A percentile compares a stretch with the other conserved stretches of the same genome.
These are phyloP conservation scores for Pichia cactophila DNA, from an alignment of 1,139 yeast species.

Conservation along the genomic window DNA sequence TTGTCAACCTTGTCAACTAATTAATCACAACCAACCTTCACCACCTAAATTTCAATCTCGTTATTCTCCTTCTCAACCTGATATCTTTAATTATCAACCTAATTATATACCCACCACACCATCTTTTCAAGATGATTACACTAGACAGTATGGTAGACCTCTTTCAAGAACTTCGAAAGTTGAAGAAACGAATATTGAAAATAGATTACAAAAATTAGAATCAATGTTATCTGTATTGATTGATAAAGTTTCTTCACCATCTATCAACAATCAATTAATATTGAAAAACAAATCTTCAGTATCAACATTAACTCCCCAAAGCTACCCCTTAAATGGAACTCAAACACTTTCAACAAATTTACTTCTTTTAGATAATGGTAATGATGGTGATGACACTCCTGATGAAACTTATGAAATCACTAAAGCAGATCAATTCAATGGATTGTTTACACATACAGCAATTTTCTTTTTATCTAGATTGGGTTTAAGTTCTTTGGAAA, in stretches of 20 bases:
- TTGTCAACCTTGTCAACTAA: neutral
- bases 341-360: neutral
- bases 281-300: neutral
- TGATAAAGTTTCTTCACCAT: constrained; percentile 1
- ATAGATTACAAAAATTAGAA: constrained; percentile 23
- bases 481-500: constrained; percentile 36
- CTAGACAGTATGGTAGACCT: neutral
- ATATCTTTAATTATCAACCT: neutral
- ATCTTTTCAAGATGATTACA: neutral
- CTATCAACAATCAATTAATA: neutral
- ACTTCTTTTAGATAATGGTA: neutral
- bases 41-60: neutral
- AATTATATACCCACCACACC: neutral
- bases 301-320: neutral
- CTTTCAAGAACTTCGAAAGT: neutral
- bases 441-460: constrained; percentile 23
- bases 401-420: neutral
- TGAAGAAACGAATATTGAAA: neutral
- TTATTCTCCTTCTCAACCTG: neutral
- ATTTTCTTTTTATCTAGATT: constrained; percentile 33
- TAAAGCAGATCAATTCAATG: constrained; percentile 6
- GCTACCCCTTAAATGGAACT: neutral
- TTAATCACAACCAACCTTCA: neutral
- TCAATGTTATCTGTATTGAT: constrained; percentile 22
- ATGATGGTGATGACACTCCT: neutral